Base-by-base conservation (phyloP, 1,139 yeast genomes). In the Hansenula sp. region DNA sequence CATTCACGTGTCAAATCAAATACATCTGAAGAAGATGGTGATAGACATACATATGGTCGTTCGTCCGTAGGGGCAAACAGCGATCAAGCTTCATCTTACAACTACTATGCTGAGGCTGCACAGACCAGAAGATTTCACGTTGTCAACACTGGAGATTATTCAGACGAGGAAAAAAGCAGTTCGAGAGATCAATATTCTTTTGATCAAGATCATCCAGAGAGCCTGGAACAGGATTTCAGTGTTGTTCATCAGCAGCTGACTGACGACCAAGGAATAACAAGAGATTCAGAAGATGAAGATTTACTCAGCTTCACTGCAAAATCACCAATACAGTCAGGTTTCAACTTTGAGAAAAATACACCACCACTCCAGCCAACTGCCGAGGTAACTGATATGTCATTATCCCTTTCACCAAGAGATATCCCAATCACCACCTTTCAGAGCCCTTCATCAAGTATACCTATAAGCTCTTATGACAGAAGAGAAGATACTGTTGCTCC, bases 401-500 rank as follows among this genome's bases (percentile, higher is more conserved):
- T 39, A 25, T 28, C 29, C 6, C 16, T 10, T 10, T 13, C 26
- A 8, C 5, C 26, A 8, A 24, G 13, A 4, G 13, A 17, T 6
- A 13, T 3, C 13, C 21, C 31, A 3, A 20, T 8, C 13, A 6
- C 34, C 10, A 19, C 6, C n/a, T 28, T 22, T 19, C 37, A 29
- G n/a, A 33, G 28, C 9, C 37, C 35, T 7, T 16, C 17, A 2
- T 33, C 32, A 12, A 29, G 12, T 10, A 28, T 22, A 7, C 42
- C 46, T 1, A 41, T 34, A 3, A 21, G 8, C 10, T 21, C 27
- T 8, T 66, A 66, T 44, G 71, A 66, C 37, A 58, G 66, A 34
- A 59, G 73, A 40, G 79, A 75, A 46, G 73, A 73, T 41, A 79
- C 79, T 1, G 76, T 77, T 30, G 77, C 76, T 0, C 84, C 84